These are phyloP conservation scores for Nemania serpens DNA, from an alignment of 2,329 filamentous ascomycete genomes.

Conservation along the genomic window DNA sequence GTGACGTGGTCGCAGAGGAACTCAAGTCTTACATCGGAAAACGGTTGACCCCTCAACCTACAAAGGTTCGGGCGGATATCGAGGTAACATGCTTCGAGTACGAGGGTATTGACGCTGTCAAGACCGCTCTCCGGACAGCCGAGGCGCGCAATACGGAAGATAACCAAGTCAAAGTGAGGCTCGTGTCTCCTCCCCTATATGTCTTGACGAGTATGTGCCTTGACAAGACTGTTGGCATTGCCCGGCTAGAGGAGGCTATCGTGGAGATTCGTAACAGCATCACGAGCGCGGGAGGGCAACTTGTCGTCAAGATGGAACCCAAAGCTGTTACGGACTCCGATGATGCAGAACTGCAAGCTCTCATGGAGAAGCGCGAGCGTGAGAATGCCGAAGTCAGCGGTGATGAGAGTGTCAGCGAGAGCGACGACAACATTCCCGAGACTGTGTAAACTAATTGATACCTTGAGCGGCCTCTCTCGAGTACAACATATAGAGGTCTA, in stretches of 20 bases:
- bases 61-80: constrained; percentile 96
- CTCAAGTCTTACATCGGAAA: constrained; percentile 95
- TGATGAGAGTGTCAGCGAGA: constrained; percentile 94
- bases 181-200: constrained; percentile 96
- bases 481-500: constrained; percentile 27
- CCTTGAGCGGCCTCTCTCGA: constrained; percentile 21
- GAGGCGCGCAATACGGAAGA: constrained; percentile 92
- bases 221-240: constrained; percentile 87
- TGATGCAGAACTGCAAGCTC: constrained; percentile 91
- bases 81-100: constrained; percentile 96
- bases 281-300: constrained; percentile 74
- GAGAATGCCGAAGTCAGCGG: constrained; percentile 98
- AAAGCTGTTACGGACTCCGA: constrained; percentile 99
- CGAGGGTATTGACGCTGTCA: constrained; percentile 98
- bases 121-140: constrained; percentile 85
- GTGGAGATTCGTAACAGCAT: constrained; percentile 84
- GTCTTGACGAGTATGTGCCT: constrained; percentile 94
- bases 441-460: constrained; percentile 45
- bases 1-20: constrained; percentile 82
- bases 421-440: constrained; percentile 80
- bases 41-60: constrained; percentile 95
- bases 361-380: constrained; percentile 98
- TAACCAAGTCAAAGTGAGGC: constrained; percentile 95
- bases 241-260: constrained; percentile 85
- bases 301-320: constrained; percentile 95